Percentiles rank a stretch among this genome's conserved stretches.
Evolutionary conservation across 805 yeast species (phyloP).

Genomic region (Blastobotrys parvus): DNA sequence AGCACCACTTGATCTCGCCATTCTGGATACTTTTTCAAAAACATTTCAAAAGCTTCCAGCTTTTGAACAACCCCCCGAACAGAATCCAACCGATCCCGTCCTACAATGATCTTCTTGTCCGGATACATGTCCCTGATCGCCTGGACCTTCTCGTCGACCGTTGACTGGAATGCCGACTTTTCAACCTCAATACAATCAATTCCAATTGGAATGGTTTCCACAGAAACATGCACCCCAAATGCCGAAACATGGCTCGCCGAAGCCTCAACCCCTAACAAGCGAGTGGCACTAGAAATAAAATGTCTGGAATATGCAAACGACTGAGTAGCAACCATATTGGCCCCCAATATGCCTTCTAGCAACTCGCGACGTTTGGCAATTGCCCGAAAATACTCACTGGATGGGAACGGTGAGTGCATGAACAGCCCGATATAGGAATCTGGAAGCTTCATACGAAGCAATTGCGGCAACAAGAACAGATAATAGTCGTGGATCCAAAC

Average conservation of each 20-base stretch:
- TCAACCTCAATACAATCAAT: conserved; percentile 68
- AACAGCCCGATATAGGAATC: conserved; percentile 69
- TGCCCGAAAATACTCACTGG: conserved; percentile 88
- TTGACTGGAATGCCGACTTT: conserved; percentile 40
- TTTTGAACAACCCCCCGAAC: conserved; percentile 94
- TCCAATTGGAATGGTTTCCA: conserved; percentile 80
- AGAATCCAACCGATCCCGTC: conserved; percentile 85
- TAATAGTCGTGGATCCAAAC: conserved; percentile 93
- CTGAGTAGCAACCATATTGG: conserved; percentile 82
- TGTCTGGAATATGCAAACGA: conserved; percentile 81
- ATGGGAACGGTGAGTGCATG: conserved; percentile 89
- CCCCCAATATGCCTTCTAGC: conserved; percentile 86
- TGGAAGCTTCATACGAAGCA: conserved; percentile 69
- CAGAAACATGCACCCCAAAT: conserved; percentile 68
- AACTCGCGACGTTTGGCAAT: conserved; percentile 74
- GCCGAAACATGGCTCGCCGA: conserved; percentile 43
- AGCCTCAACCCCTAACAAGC: conserved; percentile 73
- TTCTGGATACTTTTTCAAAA: conserved; percentile 84
- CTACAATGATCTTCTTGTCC: conserved; percentile 66
- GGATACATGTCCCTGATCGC: conserved; percentile 45
- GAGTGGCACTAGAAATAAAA: conserved; percentile 80
- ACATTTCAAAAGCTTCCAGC: conserved; percentile 80
- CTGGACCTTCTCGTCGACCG: conserved; percentile 42
- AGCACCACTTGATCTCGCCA: conserved; percentile 82
- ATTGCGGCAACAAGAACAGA: conserved; percentile 69